Base-by-base conservation (phyloP, 257 asterid species). In the Lycium ferocissimum region DNA sequence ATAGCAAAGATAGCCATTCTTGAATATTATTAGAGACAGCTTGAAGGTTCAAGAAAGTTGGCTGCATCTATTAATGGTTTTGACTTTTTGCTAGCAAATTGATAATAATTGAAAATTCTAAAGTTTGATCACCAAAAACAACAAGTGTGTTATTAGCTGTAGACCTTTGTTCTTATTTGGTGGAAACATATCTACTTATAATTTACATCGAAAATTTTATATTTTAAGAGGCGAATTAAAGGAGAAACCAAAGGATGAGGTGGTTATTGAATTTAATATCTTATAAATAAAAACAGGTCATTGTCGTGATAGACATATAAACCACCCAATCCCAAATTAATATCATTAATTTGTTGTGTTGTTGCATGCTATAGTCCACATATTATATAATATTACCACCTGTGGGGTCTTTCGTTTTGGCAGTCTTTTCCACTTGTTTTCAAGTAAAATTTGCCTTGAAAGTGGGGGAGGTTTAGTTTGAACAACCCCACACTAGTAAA, bases 51-150 rank as follows among this genome's bases (percentile, higher is more conserved):
- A 51, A 12, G 22, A 51, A 51, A 76, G 67, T 61, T 61, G 67
- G 26, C 15, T 40, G 53, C 13, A 15, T 70, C 43, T 40, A 26
- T 26, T 26, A 49, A 38, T 70, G 38, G 18, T 73, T 47, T 73
- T 76, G 45, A 51, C 45, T 26, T 76, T 49, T 51, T 51, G 47
- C 22, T 22, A 51, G 26, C 47, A 76, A 73, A 9, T 47, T 3
- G n/a, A 26, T 26, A 7, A 76, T 69, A 54, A 45, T 11, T 45
- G 45, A 45, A 82, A 18, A 56, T 82, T 73, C 40, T 26, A 14
- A 26, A 56, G 78, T 62, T 26, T 72, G 81, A 13, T 84, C 26
- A 61, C 85, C 87, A 71, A 87, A 84, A 76, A 5, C 85, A 37
- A 70, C 18, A 56, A 56, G 12, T 26, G 12, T 26, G 33, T 9